Conservation (phyloP, 2,329 filamentous ascomycete species). For the Pyrenochaeta sp. region DNA sequence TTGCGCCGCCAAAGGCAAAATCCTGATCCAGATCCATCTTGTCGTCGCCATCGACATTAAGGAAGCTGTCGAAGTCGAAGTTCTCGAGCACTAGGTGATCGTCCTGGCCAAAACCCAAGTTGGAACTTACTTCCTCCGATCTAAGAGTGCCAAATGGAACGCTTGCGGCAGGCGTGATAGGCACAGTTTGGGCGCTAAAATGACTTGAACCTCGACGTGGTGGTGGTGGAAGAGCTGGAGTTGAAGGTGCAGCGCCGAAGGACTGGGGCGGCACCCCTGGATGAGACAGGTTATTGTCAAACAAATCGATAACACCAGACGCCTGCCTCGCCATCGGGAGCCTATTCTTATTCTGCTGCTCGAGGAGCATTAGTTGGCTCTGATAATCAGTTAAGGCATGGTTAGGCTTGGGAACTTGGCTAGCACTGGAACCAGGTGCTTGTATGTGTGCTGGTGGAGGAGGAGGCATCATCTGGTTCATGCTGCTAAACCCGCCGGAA, state of each 20-base stretch:
- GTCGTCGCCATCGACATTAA: slow-evolving; percentile 54
- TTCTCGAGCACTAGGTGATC: slow-evolving; percentile 68
- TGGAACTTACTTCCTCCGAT: background rate
- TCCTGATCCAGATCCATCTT: slow-evolving; percentile 7
- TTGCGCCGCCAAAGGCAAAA: too few relatives aligned
- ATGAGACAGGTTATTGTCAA: too few relatives aligned
- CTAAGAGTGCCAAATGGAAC: background rate
- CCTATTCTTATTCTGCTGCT: slow-evolving; percentile 86
- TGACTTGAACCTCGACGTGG: background rate
- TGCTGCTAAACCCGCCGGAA: background rate
- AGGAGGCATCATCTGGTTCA: background rate
- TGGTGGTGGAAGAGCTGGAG: background rate
- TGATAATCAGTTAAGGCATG: slow-evolving; percentile 75
- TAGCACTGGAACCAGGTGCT: background rate
- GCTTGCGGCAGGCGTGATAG: too few relatives aligned
- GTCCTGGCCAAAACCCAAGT: background rate
- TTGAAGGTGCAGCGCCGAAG: slow-evolving; percentile 17
- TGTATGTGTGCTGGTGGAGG: background rate
- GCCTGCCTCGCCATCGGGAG: slow-evolving; percentile 75
- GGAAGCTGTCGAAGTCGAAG: slow-evolving; percentile 71
- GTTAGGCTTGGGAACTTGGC: background rate
- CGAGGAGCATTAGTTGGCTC: slow-evolving; percentile 83
- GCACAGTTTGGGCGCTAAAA: too few relatives aligned
- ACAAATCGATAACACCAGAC: slow-evolving; percentile 40
- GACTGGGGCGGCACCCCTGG: background rate